Percentiles rank a stretch among this genome's conserved stretches.
Conservation (phyloP, 1,139 yeast genomes). For the Lodderomyces jiufengensis region DNA sequence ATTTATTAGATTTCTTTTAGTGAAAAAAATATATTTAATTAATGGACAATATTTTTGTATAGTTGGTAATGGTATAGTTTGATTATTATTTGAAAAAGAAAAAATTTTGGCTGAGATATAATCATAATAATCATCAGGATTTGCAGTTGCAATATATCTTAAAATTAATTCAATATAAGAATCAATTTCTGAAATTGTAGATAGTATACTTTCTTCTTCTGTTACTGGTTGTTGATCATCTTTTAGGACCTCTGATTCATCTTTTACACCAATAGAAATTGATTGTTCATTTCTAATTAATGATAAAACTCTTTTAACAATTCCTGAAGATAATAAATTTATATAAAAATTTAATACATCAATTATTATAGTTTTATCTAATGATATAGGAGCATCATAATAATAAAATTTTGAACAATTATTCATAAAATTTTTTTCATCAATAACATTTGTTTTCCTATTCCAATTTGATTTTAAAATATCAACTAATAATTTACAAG, state of each 20-base stretch:
- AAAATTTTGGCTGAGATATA: constrained; percentile 38
- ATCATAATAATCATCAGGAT: constrained; percentile 47
- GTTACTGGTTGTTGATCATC: constrained; percentile 12
- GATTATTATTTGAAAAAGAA: constrained; percentile 31
- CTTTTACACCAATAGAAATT: constrained; percentile 9
- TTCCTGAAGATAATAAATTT: constrained; percentile 21
- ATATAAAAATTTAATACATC: constrained; percentile 20
- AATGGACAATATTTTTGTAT: constrained; percentile 47
- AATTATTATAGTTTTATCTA: constrained; percentile 15
- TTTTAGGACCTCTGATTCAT: constrained; percentile 10
- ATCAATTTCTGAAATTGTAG: constrained; percentile 33
- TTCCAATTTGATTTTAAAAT: constrained; percentile 32
- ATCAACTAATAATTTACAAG: constrained; percentile 31
- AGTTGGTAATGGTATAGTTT: constrained; percentile 39
- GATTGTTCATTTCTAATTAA: constrained; percentile 20
- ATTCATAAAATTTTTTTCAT: constrained; percentile 18
- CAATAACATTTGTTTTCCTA: constrained; percentile 12
- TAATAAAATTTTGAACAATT: constrained; percentile 23
- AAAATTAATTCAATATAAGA: constrained; percentile 41
- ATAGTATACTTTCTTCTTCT: constrained; percentile 8
- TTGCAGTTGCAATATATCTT: constrained; percentile 52
- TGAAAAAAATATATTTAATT: constrained; percentile 47
- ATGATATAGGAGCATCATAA: constrained; percentile 21
- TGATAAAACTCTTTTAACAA: constrained; percentile 20
- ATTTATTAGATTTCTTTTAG: constrained; percentile 31